Base-by-base conservation (phyloP, 1,284 basidiomycete genomes). In the Blastosporella zonata region DNA sequence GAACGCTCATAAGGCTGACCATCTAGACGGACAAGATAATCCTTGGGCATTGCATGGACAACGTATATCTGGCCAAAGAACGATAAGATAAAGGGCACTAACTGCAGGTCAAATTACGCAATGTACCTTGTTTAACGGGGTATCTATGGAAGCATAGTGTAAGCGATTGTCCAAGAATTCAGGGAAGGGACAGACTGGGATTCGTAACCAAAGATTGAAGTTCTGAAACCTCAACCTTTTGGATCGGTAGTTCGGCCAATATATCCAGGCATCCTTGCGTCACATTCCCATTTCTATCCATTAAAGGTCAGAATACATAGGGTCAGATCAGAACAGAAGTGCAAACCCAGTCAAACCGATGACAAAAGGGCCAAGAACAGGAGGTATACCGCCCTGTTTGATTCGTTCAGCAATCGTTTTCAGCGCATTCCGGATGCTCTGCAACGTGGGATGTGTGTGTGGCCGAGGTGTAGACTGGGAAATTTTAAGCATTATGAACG, bases 271-370 rank as follows among this genome's bases (percentile, higher is more conserved):
- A 81, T 6, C 92, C 93, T 50, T 82, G 71, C 0, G 90, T 78
- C 0, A 95, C 92, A 46, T 92, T 88, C 10, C 92, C 92, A 2
- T 75, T 81, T 6, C 88, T 90, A 36, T 13, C 35, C 27, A 2
- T 21, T 17, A 13, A 34, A 15, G 15, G 1, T 28, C 20, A 33
- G 23, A 6, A 37, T n/a, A 31, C 22, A 22, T 2, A 12, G 17
- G 23, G 7, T 13, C 38, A 51, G 27, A 7, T 43, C 15, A 4
- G 29, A 6, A 9, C 5, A 2, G 15, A 15, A 17, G 9, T 4
- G 64, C 72, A 49, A 60, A 90, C 89, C 93, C 93, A 15, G 91
- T 93, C 29, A 95, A 66, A 13, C 89, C 85, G 45, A 95, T 79
- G 0, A 94, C 79, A 38, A 91, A 81, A 0, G 92, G 91, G 2